phyloP scores from a whole-genome alignment of 371 early-diverging fungal genomes.

The Lichtheimia hyalospora region DNA sequence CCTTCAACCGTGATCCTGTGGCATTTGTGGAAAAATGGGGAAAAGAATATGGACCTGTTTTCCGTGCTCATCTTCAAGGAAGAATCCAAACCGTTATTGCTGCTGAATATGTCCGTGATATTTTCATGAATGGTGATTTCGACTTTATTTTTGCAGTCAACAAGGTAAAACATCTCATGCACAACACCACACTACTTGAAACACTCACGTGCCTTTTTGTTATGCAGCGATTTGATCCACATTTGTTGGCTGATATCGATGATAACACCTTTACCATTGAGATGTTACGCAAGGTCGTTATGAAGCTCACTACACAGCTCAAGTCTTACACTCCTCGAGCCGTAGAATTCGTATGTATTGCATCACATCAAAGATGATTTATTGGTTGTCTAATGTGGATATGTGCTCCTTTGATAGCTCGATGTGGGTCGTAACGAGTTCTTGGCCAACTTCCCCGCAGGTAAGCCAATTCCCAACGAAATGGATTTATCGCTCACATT shows the following conservation, averaged over 20 bases:
- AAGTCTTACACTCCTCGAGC: conserved; percentile 13
- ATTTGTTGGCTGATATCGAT: conserved; percentile 2
- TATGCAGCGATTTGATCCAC: conserved; percentile 13
- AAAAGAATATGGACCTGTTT: conserved; percentile 20
- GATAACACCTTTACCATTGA: conserved; percentile 1
- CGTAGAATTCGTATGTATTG: conserved; percentile 9
- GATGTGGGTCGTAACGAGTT: neutral
- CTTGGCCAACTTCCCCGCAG: neutral
- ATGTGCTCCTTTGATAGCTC: neutral
- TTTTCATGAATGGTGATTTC: conserved; percentile 16
- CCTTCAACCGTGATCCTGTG: conserved; percentile 14
- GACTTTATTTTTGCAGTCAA: conserved; percentile 10
- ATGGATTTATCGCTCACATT: neutral
- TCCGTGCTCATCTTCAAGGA: conserved; percentile 26
- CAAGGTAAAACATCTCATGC: neutral
- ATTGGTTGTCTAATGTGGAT: neutral
- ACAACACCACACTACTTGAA: neutral
- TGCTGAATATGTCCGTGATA: conserved; percentile 15
- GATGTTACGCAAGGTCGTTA: neutral
- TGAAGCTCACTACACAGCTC: conserved; percentile 9
- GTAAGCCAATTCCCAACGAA: neutral
- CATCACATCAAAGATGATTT: neutral
- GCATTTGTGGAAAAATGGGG: conserved; percentile 17
- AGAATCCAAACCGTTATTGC: conserved; percentile 13
- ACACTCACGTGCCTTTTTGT: neutral